Percentiles rank a stretch among this genome's conserved stretches.
phyloP scores from a whole-genome alignment of 352 stramenopile genomes.

The Pythium dissotocum region DNA sequence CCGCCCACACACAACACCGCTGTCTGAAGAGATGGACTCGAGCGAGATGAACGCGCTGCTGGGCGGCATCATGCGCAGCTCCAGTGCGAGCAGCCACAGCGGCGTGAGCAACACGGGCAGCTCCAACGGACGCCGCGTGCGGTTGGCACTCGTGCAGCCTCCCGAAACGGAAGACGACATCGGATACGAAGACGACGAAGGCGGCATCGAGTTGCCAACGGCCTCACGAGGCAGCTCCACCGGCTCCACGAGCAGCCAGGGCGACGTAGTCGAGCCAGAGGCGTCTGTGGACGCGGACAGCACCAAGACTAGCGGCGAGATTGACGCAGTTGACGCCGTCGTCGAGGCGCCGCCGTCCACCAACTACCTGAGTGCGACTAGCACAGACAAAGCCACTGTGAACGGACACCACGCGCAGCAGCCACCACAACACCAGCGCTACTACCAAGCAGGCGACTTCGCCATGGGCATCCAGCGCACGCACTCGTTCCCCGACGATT shows the following conservation, averaged over 20 bases:
- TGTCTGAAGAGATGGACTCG: constrained; percentile 31
- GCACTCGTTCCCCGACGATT: constrained; percentile 77
- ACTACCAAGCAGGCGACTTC: constrained; percentile 36
- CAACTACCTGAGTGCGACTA: background rate
- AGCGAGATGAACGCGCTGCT: constrained; percentile 54
- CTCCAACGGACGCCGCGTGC: constrained; percentile 19
- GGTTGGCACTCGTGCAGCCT: constrained; percentile 16
- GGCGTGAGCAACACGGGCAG: constrained; percentile 6
- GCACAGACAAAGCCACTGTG: background rate
- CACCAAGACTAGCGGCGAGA: background rate
- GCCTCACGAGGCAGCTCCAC: constrained; percentile 21
- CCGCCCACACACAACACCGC: background rate
- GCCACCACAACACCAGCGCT: constrained; percentile 8
- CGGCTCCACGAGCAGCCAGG: constrained; percentile 18
- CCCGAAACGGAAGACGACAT: constrained; percentile 10
- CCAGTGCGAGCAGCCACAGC: constrained; percentile 11
- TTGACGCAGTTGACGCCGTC: background rate
- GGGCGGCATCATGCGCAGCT: constrained; percentile 24
- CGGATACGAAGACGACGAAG: background rate
- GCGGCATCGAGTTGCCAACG: constrained; percentile 16
- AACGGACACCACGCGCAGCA: background rate
- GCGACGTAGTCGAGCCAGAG: constrained; percentile 26
- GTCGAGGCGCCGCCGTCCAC: background rate
- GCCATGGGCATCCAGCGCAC: constrained; percentile 53
- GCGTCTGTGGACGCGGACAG: constrained; percentile 4